These are phyloP conservation scores for Calonectria pteridis DNA, from an alignment of 2,329 filamentous ascomycete species.

Conservation along the genomic window DNA sequence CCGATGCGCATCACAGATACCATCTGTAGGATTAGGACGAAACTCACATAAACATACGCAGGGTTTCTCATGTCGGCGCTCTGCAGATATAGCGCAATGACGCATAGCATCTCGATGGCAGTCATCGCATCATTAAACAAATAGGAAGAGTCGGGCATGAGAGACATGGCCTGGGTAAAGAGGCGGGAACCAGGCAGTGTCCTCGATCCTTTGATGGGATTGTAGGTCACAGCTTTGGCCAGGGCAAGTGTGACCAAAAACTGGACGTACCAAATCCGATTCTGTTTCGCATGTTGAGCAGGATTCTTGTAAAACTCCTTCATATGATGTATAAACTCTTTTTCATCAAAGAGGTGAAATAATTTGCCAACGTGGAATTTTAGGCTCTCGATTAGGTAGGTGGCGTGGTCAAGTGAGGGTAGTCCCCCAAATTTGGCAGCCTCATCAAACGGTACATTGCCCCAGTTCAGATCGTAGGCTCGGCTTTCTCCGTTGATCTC, in stretches of 20 bases:
- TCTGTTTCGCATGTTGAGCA: not conserved
- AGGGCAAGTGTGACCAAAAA: constrained; percentile 15
- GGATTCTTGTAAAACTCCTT: constrained; percentile 12
- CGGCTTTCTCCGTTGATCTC: constrained; percentile 24
- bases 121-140: constrained; percentile 24
- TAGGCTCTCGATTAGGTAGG: constrained; percentile 21
- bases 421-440: constrained; percentile 5
- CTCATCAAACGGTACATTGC: not conserved
- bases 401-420: constrained; percentile 14
- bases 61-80: constrained; percentile 28
- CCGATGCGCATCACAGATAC: not conserved
- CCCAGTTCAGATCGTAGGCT: constrained; percentile 23
- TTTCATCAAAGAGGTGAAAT: constrained; percentile 24
- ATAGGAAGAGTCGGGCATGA: constrained; percentile 26
- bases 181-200: constrained; percentile 12
- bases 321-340: not conserved
- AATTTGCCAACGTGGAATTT: constrained; percentile 22
- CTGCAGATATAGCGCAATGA: constrained; percentile 20
- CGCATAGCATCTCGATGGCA: constrained; percentile 20
- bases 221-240: constrained; percentile 19
- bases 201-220: constrained; percentile 15
- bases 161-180: constrained; percentile 23
- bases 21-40: too few species aligned
- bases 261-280: constrained; percentile 22
- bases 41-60: constrained; percentile 21